These are phyloP conservation scores for Globisporangium takayamanum DNA, from an alignment of 352 stramenopile species.

Conservation along the genomic window DNA sequence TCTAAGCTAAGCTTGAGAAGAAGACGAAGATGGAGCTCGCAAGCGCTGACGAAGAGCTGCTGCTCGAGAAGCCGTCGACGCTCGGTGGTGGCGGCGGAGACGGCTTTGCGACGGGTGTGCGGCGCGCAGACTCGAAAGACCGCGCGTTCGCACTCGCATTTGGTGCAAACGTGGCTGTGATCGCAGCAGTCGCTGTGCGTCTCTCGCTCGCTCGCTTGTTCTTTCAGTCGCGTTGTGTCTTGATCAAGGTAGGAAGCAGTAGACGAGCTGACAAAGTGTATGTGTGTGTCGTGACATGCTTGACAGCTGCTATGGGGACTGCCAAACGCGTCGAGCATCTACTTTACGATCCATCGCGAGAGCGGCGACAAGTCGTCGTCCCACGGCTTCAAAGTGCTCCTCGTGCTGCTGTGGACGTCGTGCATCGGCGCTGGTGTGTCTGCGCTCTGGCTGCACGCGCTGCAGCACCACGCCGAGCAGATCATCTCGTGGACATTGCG, in stretches of 20 bases:
- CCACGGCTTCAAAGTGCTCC: constrained; percentile 67
- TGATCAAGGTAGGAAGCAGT: no score
- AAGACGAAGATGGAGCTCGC: not conserved
- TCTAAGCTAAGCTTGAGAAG: constrained; percentile 7
- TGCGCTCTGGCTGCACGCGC: constrained; percentile 61
- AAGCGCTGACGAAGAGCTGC: not conserved
- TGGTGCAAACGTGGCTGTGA: constrained; percentile 42
- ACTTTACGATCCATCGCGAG: constrained; percentile 69
- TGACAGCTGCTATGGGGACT: constrained; percentile 61
- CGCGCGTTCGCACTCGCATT: constrained; percentile 60
- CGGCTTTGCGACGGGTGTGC: not conserved
- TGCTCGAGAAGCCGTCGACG: not conserved
- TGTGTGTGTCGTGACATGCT: not conserved
- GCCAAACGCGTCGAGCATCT: constrained; percentile 66
- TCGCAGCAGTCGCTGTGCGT: constrained; percentile 56
- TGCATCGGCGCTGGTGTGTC: constrained; percentile 62
- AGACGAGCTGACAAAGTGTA: not conserved
- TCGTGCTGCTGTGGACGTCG: constrained; percentile 59
- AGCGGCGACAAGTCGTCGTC: constrained; percentile 37
- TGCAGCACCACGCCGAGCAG: constrained; percentile 66
- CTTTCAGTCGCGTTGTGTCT: not conserved
- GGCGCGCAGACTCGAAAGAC: constrained; percentile 58
- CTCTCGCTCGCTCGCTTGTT: not conserved
- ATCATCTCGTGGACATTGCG: constrained; percentile 72
- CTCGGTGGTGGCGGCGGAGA: not conserved